Evolutionary conservation across 2,329 filamentous ascomycete species (phyloP), one percentile per base, ranked within the genome.

Genomic region (Fulvia fulva): DNA sequence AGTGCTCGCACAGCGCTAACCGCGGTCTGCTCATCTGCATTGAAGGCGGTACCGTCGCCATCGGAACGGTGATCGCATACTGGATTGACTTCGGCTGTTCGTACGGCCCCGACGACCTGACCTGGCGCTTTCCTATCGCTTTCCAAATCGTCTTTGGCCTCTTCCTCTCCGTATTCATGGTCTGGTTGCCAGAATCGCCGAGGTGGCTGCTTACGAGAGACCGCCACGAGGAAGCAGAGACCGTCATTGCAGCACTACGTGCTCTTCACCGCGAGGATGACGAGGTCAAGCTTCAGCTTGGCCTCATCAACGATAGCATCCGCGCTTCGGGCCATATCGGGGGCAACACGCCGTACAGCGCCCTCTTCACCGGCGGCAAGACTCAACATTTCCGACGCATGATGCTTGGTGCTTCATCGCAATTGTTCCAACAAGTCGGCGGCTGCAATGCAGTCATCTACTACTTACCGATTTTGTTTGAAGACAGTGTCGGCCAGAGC

Each of bases 301-400:
- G 86, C 54, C 84, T 88, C 0, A 86, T 89, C n/a, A 74, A 84
- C n/a, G 87, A 91, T 66, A 72, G 72, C 56, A 76, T 78, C 57
- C 70, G 71, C 12, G 74, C 73, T 5, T 74, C 75, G 19, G 75
- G 75, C 28, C 73, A 74, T 67, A 68, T 72, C 34, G 73, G 74
- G n/a, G 73, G 75, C 30, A 72, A 71, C 61, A 76, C 73, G 7
- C 73, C 74, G 1, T 73, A 81, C 69, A 81, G 78, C 63, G 79
- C 82, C 1, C 76, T 87, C 1, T 79, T 86, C 66, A 86, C 83
- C 1, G 78, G 79, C 51, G 84, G 85, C 61, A 85, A 84, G 73
- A 86, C 83, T 2, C 85, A 88, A 72, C 84, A 87, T 67, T 82
- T 86, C 74, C 81, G 85, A 7, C 79, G 86, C 32, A 85, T 87